Base-by-base conservation (phyloP, 2,329 filamentous ascomycete genomes). In the Neofusicoccum parvum region DNA sequence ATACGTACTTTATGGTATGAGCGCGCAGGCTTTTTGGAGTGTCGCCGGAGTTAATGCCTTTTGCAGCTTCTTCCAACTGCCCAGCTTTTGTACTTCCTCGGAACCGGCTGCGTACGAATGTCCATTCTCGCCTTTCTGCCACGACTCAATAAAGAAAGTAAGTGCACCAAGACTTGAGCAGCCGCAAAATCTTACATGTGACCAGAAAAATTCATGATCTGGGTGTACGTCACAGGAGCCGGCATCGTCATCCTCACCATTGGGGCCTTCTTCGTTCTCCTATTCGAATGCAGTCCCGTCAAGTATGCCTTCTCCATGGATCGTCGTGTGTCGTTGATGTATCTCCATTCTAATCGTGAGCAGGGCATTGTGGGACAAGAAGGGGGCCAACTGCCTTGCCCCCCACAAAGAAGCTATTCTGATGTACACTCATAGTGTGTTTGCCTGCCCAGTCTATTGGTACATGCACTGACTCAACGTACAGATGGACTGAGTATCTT, bases 101-200 rank as follows among this genome's bases (percentile, higher is more conserved):
- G 67, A 2, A 71, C 76, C 1, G 76, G 74, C 15, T 65, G 75
- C 3, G 72, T 78, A 27, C 70, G 77, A 50, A 62, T 79, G 15
- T 71, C 76, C 2, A 76, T 80, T 37, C 69, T 76, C 9, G 72
- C 74, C 6, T 78, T 79, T 65, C 66, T 79, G 12, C 72, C 73
- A 10, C 73, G 76, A n/a, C 70, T 79, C 14, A 69, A 68, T 53
- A 74, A 72, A 67, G 74, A 78, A 17, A 73, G 78, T 78, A 70
- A 69, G 74, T 49, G 4, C 5, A 27, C 10, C 10, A 10, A 5
- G 37, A 32, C 17, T 12, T 23, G 23, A 59, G 11, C 10, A 14
- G 12, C 9, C 1, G 9, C 3, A 17, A 27, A 9, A 5, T 20
- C 46, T 45, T 6, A 59, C 32, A 2, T 27, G 4, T 50, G 9